Base-by-base conservation (phyloP, 176 grass and related monocot genomes). In the Elymus sibiricus region DNA sequence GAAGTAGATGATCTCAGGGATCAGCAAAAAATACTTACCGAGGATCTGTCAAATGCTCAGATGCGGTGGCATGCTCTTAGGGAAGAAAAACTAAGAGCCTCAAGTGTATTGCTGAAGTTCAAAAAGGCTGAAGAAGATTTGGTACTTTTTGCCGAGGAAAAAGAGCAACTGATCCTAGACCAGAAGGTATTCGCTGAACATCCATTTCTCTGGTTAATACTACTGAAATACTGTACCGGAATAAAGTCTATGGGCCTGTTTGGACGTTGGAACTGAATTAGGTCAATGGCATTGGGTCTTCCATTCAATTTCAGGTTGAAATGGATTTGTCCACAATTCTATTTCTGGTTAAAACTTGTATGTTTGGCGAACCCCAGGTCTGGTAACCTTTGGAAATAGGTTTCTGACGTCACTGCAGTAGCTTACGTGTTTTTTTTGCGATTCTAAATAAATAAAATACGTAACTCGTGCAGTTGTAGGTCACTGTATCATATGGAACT, bases 1-100 rank as follows among this genome's bases (percentile, higher is more conserved):
- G 95, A 98, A 63, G 88, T 98, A 26, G 93, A 95, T 87, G 91
- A 86, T 84, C 89, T 98, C 43, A 90, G 95, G 84, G 93, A 98
- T 84, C 89, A 98, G 43, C 89, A 95, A 40, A 93, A 65, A 80
- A 82, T 53, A 15, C 88, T 89, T 56, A 90, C 11, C 72, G 91
- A 93, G 25, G 95, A 94, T 87, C 51, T 90, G 35, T 86, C 87
- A 71, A 94, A 83, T 58, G 91, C 87, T 87, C 93, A 98, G 84
- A 88, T 89, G 88, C 84, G 91, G 72, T 98, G 95, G 93, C 91
- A 90, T 88, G 82, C 78, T 84, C 73, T 87, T 25, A 93, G 95
- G 83, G 93, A 94, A 91, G 89, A 94, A 67, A 98, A 98, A 76
- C 35, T 95, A 64, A 92, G 89, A 85, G 91, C 89, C 24, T 92